Evolutionary conservation across 495 filamentous ascomycete genomes (phyloP), one percentile per base, ranked within the genome.

Genomic region (Podospora comata): DNA sequence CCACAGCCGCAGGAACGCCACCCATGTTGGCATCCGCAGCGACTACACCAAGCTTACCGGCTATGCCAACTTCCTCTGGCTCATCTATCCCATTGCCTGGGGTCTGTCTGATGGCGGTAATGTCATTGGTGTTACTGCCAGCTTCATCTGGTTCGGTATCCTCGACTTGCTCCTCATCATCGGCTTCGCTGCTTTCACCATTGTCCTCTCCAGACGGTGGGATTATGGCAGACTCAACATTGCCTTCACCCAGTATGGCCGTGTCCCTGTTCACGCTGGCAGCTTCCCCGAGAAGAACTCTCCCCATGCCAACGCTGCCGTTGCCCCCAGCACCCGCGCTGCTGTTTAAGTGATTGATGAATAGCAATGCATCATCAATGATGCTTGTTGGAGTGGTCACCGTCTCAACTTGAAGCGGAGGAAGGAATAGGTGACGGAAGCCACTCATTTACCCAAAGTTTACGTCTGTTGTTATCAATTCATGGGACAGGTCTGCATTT

Each of bases 231-330:
- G 67, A 30, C 71, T 85, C 28, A 83, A 84, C 73, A 70, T 85
- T 32, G 75, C 80, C 63, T 85, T 85, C 68, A 85, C 83, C n/a
- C 83, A 82, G 72, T 84, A 84, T 70, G 83, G 83, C 62, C 82
- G 83, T 54, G 83, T 85, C 65, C 74, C 73, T 32, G 70, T 74
- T 16, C 68, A 44, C 26, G 30, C 65, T 11, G 82, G 79, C 3
- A 74, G 72, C 28, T 83, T 78, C 71, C 82, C 81, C 61, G 83
- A 85, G 75, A 83, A 84, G 76, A 60, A 69, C 30, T 32, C 68
- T 30, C 72, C 74, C 4, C 54, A 78, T 5, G 64, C 74, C 7
- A 62, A 73, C 23, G 70, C 74, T 0, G 54, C 66, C 30, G 53
- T 56, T 16, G 55, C 61, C 11, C 16, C 67, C 1, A 32, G 48